Evolutionary conservation across 1,139 yeast genomes (phyloP).

Genomic region (Saccharomyces hybrid): DNA sequence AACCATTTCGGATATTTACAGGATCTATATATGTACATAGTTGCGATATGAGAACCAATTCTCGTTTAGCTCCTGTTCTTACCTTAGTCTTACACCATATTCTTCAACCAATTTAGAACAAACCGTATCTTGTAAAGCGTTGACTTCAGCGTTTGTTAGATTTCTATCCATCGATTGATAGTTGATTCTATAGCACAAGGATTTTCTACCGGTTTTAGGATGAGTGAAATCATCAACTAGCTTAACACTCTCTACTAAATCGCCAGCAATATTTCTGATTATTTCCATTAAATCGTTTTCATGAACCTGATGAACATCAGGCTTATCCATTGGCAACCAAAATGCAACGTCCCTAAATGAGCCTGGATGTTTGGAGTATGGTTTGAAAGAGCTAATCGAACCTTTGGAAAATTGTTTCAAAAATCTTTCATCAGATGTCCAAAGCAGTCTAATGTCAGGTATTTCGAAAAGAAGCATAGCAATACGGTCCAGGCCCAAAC

Average conservation of each 20-base stretch:
- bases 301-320: slow-evolving; percentile 42
- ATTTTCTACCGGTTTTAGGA: slow-evolving; percentile 68
- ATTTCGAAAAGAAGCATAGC: slow-evolving; percentile 94
- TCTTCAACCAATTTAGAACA: slow-evolving; percentile 45
- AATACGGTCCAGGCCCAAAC: slow-evolving; percentile 87
- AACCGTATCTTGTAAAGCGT: slow-evolving; percentile 58
- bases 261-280: slow-evolving; percentile 78
- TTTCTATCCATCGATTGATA: slow-evolving; percentile 95
- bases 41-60: neutral
- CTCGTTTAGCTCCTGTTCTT: slow-evolving; percentile 8
- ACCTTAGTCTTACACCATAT: slow-evolving; percentile 59
- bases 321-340: slow-evolving; percentile 55
- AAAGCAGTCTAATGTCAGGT: slow-evolving; percentile 88
- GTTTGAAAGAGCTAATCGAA: slow-evolving; percentile 63
- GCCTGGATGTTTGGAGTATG: slow-evolving; percentile 89
- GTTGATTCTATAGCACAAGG: slow-evolving; percentile 82
- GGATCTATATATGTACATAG: neutral
- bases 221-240: slow-evolving; percentile 76
- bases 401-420: slow-evolving; percentile 60
- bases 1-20: slow-evolving; percentile 6
- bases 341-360: slow-evolving; percentile 82
- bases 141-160: slow-evolving; percentile 74
- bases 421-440: slow-evolving; percentile 83
- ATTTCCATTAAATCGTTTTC: slow-evolving; percentile 91
- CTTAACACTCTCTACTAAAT: slow-evolving; percentile 77